Percentiles rank a stretch among this genome's conserved stretches.
These are phyloP conservation scores for Plectranthus barbatus DNA, from an alignment of 257 asterid genomes.

Conservation along the genomic window DNA sequence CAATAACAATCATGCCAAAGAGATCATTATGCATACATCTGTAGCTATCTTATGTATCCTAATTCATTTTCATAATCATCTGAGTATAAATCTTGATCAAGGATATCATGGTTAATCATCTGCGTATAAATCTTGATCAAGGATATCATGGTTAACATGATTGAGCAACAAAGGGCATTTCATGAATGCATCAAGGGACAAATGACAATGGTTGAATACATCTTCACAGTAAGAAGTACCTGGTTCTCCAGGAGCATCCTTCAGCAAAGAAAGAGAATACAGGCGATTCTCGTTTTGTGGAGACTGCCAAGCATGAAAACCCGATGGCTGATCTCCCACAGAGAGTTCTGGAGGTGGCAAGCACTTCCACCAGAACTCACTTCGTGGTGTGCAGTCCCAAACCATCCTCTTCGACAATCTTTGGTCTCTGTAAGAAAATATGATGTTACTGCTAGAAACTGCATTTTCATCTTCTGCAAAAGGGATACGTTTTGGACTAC, in stretches of 20 bases:
- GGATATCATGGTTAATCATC: too few relatives aligned
- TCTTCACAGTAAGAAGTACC: constrained; percentile 16
- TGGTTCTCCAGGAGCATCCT: constrained; percentile 20
- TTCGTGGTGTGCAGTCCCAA: constrained; percentile 13
- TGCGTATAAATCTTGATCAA: constrained; percentile 19
- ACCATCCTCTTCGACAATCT: constrained; percentile 12
- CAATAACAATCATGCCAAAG: constrained; percentile 2
- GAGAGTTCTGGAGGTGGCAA: constrained; percentile 23
- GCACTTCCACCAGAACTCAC: constrained; percentile 27
- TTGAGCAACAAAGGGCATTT: constrained; percentile 33
- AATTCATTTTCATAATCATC: constrained; percentile 26
- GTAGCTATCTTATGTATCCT: constrained; percentile 19
- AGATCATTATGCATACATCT: not conserved
- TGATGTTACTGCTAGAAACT: constrained; percentile 13
- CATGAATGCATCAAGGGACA: constrained; percentile 22
- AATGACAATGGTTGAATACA: constrained; percentile 7
- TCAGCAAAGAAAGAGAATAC: constrained; percentile 8
- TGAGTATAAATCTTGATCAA: constrained; percentile 19
- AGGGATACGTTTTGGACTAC: constrained; percentile 18
- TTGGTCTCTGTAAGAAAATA: constrained; percentile 21
- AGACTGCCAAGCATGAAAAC: constrained; percentile 20
- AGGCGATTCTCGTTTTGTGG: constrained; percentile 25
- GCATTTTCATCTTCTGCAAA: constrained; percentile 23
- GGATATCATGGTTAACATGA: constrained; percentile 24
- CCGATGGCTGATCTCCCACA: constrained; percentile 17